Evolutionary conservation across 192 early-diverging fungal species (phyloP), one percentile per base, ranked within the genome.

Genomic region (Rhizoclosmatium sp.): DNA sequence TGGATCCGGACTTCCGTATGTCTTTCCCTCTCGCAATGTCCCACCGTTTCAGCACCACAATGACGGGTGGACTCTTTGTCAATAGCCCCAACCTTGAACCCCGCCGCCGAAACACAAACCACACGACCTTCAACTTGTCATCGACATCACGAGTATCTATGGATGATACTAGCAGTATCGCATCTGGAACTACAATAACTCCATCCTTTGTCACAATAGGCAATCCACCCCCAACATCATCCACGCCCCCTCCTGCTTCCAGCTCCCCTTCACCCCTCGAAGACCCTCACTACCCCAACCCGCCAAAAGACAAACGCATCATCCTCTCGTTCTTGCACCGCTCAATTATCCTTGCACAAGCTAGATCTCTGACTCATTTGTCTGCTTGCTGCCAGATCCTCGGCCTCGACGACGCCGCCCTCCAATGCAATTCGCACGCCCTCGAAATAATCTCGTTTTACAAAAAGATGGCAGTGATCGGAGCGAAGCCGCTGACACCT

Each of bases 271-370:
- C 39, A 14, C 10, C 12, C 10, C 12, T n/a, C 16, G 54, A 56
- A 4, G 78, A 79, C 47, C 60, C 61, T 4, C 48, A 67, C 46
- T n/a, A 65, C 39, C 75, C 75, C 5, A 67, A 19, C 39, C 75
- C 75, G 3, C 47, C 62, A 4, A 12, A 21, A 56, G 39, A 47
- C 19, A 58, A 67, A n/a, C 67, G 71, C 14, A 81, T 86, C 56
- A 80, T 83, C 47, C 81, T 89, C 3, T 89, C 88, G 5, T 87
- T 83, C 65, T 66, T 90, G 45, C 89, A 90, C 67, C 81, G 82
- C 4, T 75, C 83, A 46, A 83, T 82, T 2, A 83, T 90, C 3
- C 70, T 88, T 21, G 87, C 89, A 3, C 87, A 86, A 66, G 59
- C 82, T 3, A 78, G 85, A 3, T 82, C 87, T 4, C 62, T 90